Conservation (phyloP, 1,284 basidiomycete genomes). For the Puccinia polysora region DNA sequence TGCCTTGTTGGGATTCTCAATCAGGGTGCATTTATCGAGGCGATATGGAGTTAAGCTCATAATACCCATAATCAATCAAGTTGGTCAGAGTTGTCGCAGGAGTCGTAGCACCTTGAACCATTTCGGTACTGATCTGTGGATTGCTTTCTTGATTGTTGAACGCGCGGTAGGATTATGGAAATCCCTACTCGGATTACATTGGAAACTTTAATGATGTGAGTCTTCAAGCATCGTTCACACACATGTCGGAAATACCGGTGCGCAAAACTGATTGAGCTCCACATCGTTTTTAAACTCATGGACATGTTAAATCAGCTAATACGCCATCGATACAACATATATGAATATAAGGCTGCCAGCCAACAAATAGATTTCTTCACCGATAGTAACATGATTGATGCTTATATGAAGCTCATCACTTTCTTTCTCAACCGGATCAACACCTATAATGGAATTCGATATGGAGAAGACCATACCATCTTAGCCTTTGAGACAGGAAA, state of each 20-base stretch:
- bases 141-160: not conserved
- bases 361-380: not conserved
- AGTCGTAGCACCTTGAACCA: not conserved
- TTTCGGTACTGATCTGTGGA: not conserved
- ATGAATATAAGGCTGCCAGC: constrained; percentile 1
- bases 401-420: constrained; percentile 7
- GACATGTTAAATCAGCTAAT: not conserved
- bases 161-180: constrained; percentile 4
- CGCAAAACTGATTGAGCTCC: not conserved
- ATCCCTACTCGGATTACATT: not conserved
- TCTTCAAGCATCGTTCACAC: not conserved
- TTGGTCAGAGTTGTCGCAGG: not conserved
- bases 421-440: not conserved
- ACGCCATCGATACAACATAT: constrained; percentile 3
- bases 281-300: not conserved
- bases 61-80: constrained; percentile 23
- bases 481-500: constrained; percentile 29
- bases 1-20: not conserved
- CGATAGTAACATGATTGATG: not conserved
- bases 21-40: not conserved
- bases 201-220: constrained; percentile 22
- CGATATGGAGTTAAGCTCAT: no score
- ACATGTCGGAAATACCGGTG: not conserved
- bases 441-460: constrained; percentile 6
- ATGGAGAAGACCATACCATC: constrained; percentile 15